Base-by-base conservation (phyloP, 768 basidiomycete species). In the Suillus decipiens region DNA sequence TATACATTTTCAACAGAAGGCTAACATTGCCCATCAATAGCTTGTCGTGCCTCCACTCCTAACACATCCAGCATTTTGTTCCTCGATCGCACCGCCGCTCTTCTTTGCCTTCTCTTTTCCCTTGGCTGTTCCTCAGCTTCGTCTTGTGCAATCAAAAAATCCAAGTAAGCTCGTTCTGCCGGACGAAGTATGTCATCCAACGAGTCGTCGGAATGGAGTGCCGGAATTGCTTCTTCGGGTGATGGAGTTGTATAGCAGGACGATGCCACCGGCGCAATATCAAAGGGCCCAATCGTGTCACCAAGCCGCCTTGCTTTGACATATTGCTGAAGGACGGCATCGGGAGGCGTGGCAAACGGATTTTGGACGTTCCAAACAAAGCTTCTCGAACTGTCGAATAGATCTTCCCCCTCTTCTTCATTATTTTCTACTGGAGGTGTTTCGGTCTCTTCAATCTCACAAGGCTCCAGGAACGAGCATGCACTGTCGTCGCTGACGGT, bases 341-440 rank as follows among this genome's bases (percentile, higher is more conserved):
- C 17, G 17, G 60, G 39, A 6, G 65, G 63, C 24, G 33, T 45
- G 12, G 51, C 61, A 22, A 71, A 71, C 0, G 71, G 69, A 55
- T 68, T 33, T 0, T 19, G 22, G 6, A 37, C 59, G 57, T 71
- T 64, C 70, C 71, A 71, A 4, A 63, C 63, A 45, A 68, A 68
- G 17, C 42, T 33, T 37, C 19, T 15, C 17, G 41, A 42, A 19
- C 17, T 3, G 17, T 24, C 17, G 6, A 57, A 41, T 31, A 19
- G 15, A 34, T 50, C 63, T 42, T 48, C 28, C 12, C 34, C n/a
- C 11, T 47, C 39, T 17, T 55, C 37, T 14, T 47, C 63, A 12
- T 55, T 12, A 22, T 43, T 59, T 6, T 24, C 39, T n/a, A 11
- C 43, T 15, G 2, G 51, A 8, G 62, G 62, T 36, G 58, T 63